These are phyloP conservation scores for Adiantum capillusveneris DNA, from an alignment of 75 land plant genomes.

Conservation along the genomic window DNA sequence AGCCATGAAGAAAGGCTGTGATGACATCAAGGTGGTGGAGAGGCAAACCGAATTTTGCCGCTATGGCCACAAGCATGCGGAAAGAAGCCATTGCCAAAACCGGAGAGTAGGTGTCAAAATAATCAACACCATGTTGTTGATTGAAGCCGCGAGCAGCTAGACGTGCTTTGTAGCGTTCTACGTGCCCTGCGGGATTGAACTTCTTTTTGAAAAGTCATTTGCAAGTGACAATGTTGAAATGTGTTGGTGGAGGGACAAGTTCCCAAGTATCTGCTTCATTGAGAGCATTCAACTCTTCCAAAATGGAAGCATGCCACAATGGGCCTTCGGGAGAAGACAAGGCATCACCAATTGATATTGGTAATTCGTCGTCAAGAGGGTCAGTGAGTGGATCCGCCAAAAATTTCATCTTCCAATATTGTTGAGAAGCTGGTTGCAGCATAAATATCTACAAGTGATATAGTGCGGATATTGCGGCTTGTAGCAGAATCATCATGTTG, in stretches of 20 bases:
- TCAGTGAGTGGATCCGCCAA: no score
- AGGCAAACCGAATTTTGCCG: neutral
- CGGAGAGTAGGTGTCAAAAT: constrained; percentile 1
- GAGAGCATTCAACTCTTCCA: neutral
- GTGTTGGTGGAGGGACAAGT: neutral
- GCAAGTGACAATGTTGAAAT: neutral
- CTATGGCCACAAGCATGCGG: neutral
- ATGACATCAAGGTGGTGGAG: no score
- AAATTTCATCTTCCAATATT: no score
- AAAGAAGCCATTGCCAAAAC: constrained; percentile 1
- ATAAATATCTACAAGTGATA: no score
- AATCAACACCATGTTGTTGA: constrained; percentile 8
- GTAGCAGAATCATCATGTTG: no score
- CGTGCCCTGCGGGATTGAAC: neutral
- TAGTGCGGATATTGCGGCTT: no score
- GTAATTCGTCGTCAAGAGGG: neutral
- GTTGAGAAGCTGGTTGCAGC: no score
- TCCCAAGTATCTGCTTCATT: constrained; percentile 4
- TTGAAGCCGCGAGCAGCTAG: constrained; percentile 5
- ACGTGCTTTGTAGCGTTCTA: constrained; percentile 2
- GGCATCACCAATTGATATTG: neutral
- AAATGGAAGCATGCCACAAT: neutral
- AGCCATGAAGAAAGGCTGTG: no score
- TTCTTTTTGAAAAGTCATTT: constrained; percentile 16
- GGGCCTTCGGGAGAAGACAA: neutral